These are phyloP conservation scores for Coniochaeta sp. DNA, from an alignment of 2,329 filamentous ascomycete species.

Conservation along the genomic window DNA sequence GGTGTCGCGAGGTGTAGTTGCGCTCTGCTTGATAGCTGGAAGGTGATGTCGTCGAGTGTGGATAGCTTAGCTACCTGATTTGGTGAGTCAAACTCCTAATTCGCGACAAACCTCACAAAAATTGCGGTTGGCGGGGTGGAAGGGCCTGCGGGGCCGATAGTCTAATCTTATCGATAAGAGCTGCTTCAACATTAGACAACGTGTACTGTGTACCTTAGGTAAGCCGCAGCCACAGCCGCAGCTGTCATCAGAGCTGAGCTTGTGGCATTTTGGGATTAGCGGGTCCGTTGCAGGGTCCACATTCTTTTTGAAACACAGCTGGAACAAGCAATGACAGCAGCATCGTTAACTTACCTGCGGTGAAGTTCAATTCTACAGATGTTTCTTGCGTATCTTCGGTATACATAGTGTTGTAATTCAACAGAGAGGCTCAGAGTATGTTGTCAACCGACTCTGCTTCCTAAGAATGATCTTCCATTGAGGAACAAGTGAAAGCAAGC, in stretches of 20 bases:
- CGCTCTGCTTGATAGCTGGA: not conserved
- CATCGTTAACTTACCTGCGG: not conserved
- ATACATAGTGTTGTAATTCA: too few relatives aligned
- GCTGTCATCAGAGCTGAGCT: too few relatives aligned
- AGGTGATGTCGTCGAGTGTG: not conserved
- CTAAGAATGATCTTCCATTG: not conserved
- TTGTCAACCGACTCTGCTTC: too few relatives aligned
- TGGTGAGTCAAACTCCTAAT: not conserved
- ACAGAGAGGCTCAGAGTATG: too few relatives aligned
- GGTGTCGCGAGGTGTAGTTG: not conserved
- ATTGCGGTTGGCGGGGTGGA: not conserved
- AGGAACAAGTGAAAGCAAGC: not conserved
- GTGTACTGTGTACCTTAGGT: too few relatives aligned
- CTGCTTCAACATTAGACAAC: not conserved
- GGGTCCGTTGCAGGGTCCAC: not conserved
- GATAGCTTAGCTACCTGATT: not conserved
- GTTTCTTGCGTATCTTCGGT: too few relatives aligned
- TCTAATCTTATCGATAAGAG: not conserved
- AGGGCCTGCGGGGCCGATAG: not conserved
- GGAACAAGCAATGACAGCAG: not conserved
- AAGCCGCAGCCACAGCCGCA: too few relatives aligned
- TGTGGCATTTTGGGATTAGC: not conserved
- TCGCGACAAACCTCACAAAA: not conserved
- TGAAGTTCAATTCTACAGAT: too few relatives aligned
- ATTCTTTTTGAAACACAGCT: not conserved